A percentile compares a stretch with the other conserved stretches of the same genome.
phyloP scores from a whole-genome alignment of 768 basidiomycete genomes.

The Xerocomus spinulosus region DNA sequence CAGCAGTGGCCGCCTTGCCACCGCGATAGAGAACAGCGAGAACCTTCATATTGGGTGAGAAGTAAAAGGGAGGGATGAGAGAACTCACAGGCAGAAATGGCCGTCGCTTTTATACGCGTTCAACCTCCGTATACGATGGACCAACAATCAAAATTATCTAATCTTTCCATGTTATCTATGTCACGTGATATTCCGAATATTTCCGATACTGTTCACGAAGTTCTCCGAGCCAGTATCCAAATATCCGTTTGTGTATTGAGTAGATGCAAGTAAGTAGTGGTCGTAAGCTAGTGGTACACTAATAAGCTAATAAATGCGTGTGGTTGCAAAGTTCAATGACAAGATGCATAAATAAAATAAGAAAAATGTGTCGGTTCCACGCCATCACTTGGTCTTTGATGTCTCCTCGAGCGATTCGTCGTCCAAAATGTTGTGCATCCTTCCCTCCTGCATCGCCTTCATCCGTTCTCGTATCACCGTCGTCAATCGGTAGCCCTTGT shows the following conservation, averaged over 20 bases:
- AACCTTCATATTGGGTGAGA: conserved; percentile 29
- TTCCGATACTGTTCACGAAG: neutral
- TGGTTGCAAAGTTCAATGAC: too few species aligned
- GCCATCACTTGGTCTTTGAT: conserved; percentile 14
- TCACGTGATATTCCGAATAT: conserved; percentile 5
- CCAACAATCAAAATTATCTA: neutral
- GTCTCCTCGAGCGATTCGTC: conserved; percentile 7
- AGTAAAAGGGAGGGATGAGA: neutral
- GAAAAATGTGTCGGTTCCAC: too few species aligned
- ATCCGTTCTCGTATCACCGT: conserved; percentile 26
- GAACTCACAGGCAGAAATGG: neutral
- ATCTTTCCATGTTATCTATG: too few species aligned
- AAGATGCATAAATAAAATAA: too few species aligned
- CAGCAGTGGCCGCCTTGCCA: conserved; percentile 56
- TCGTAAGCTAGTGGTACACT: too few species aligned
- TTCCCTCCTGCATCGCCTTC: conserved; percentile 17
- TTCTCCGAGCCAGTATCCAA: neutral
- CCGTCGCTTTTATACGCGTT: neutral
- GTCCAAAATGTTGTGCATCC: conserved; percentile 18
- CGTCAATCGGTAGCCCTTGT: conserved; percentile 28
- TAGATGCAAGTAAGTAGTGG: neutral
- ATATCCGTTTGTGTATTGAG: too few species aligned
- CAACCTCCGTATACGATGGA: neutral
- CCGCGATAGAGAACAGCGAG: conserved; percentile 72
- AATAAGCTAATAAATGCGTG: too few species aligned